A percentile compares a stretch with the other conserved stretches of the same genome.
phyloP scores from a whole-genome alignment of 345 rosid genomes.

The Streptanthus diversifolius region DNA sequence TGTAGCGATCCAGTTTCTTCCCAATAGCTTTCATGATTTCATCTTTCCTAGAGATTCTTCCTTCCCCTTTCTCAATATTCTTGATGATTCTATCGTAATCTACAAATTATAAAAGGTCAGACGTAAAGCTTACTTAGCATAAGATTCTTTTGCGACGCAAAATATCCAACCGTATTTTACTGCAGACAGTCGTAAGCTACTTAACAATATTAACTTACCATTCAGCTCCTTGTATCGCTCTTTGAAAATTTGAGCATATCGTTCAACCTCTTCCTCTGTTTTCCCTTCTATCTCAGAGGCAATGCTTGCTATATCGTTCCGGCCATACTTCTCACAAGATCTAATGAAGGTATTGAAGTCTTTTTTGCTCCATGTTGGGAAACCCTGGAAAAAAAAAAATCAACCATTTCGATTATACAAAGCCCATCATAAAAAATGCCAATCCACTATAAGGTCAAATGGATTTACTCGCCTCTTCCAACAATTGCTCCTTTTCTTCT shows the following conservation, averaged over 20 bases:
- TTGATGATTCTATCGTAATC: conserved; percentile 95
- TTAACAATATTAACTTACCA: conserved; percentile 34
- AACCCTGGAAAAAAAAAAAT: conserved; percentile 53
- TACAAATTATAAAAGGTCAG: conserved; percentile 22
- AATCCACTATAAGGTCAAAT: conserved; percentile 4
- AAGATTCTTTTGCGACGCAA: not conserved
- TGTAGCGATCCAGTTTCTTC: conserved; percentile 95
- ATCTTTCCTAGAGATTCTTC: conserved; percentile 90
- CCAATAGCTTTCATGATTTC: conserved; percentile 99
- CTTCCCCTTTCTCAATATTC: conserved; percentile 97
- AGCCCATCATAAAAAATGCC: conserved; percentile 14
- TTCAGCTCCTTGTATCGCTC: conserved; percentile 88
- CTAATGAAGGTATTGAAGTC: conserved; percentile 85
- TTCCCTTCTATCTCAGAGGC: conserved; percentile 96
- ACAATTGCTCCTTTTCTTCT: conserved; percentile 85
- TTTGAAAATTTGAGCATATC: conserved; percentile 81
- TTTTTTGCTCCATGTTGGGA: conserved; percentile 95
- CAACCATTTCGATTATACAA: not conserved
- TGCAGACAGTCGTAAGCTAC: not conserved
- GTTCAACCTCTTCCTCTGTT: conserved; percentile 85
- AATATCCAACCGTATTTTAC: not conserved
- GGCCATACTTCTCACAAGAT: conserved; percentile 97
- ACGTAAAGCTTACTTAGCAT: conserved; percentile 1
- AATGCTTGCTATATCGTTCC: conserved; percentile 73
- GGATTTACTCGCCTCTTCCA: conserved; percentile 70